These are phyloP conservation scores for Thecaphora frezii DNA, from an alignment of 1,284 basidiomycete species.

Conservation along the genomic window DNA sequence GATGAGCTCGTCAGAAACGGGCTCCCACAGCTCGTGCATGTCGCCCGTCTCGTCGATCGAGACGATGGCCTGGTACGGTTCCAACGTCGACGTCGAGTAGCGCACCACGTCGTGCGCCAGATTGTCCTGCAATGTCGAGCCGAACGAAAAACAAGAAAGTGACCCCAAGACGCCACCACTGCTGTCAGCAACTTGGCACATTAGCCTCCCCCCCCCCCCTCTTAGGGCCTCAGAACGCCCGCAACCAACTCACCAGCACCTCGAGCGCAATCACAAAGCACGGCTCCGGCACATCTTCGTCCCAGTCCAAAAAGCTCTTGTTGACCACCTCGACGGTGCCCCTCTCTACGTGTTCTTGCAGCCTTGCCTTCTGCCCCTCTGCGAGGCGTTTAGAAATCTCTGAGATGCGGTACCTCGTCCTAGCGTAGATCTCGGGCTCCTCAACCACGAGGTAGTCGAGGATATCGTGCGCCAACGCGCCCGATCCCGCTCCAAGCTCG, in stretches of 20 bases:
- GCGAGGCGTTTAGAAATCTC: conserved; percentile 86
- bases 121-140: conserved; percentile 81
- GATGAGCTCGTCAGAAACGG: conserved; percentile 82
- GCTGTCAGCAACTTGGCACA: too few relatives aligned
- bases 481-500: conserved; percentile 96
- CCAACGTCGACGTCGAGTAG: conserved; percentile 72
- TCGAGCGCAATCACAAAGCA: conserved; percentile 94
- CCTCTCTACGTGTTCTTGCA: conserved; percentile 22
- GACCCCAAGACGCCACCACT: too few relatives aligned
- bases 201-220: too few relatives aligned
- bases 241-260: conserved; percentile 85
- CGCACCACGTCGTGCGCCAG: conserved; percentile 94
- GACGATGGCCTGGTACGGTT: conserved; percentile 82
- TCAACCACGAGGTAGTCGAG: conserved; percentile 75
- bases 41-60: conserved; percentile 80
- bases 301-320: conserved; percentile 86
- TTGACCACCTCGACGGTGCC: conserved; percentile 74
- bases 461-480: conserved; percentile 85
- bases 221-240: too few relatives aligned
- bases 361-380: conserved; percentile 66
- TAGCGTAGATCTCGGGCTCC: conserved; percentile 87
- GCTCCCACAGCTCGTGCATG: conserved; percentile 81
- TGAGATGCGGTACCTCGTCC: conserved; percentile 86
- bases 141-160: too few relatives aligned
- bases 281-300: conserved; percentile 72